Evolutionary conservation across 768 basidiomycete genomes (phyloP), one percentile per base, ranked within the genome.

Genomic region (Clathrus columnatus): DNA sequence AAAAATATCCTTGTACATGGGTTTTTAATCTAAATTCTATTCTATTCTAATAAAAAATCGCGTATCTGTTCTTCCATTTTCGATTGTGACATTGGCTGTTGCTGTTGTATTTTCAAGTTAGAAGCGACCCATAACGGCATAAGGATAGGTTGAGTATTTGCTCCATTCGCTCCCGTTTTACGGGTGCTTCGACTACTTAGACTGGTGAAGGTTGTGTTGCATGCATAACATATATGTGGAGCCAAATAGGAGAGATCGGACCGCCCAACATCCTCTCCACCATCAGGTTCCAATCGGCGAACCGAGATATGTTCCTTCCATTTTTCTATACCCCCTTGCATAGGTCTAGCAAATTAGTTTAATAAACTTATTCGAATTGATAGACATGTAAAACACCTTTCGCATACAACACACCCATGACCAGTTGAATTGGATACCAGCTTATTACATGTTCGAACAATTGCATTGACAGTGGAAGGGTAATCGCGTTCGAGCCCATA

Each of bases 391-490:
- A 50, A 1, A n/a, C 52, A 85, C 87, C 86, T 74, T 62, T 81
- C 76, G 63, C 89, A 91, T 5, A 90, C 64, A 11, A 77, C 61
- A 63, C 89, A 91, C 2, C 68, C 72, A 51, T 77, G 68, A 27
- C 58, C 50, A 4, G 18, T 14, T 6, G 56, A 50, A 41, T 85
- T 90, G 0, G 90, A 81, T 7, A 81, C 75, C 24, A 92, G 68
- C 67, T 92, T 92, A 5, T 76, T 82, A 62, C 86, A 88, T 1
- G 90, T 91, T 30, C 85, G 79, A 21, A 82, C 82, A 49, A 92
- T 86, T 0, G 90, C 82, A 7, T 87, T 90, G 10, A 91, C 90
- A 0, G 90, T 92, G 0, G 89, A 88, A 3, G 90, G 90, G 65
- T 85, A 92, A 65, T 91, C 83, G 50, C 76, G 80, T 68, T 92